Evolutionary conservation across 257 asterid species (phyloP), one percentile per base, ranked within the genome.

Genomic region (Perilla frutescens): DNA sequence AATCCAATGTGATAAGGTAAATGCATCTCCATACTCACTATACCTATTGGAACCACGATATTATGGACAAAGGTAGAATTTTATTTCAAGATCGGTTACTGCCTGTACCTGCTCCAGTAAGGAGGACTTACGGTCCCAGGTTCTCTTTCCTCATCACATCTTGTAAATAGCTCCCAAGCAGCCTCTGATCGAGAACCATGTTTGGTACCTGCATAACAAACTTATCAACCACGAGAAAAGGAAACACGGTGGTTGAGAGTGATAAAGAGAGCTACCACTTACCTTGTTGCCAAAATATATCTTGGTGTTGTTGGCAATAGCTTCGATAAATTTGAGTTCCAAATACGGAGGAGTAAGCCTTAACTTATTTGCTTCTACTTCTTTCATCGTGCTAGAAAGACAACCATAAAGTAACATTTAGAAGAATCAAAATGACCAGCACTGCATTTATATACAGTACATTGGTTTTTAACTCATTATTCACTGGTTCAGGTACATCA

Each of bases 201-300:
- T 79, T 87, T 5, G 98, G 98, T 64, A 95, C 63, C 99, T 95
- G 93, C 66, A 76, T 29, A 75, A 57, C 29, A 51, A 55, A 61
- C 20, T 85, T 50, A 36, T 80, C 66, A 84, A 70, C 77, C 55
- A 41, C 48, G 59, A 68, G 36, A 68, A 55, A 43, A 58, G 6
- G 13, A 47, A 66, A 56, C 12, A 51, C 32, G 20, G 53, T 11
- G 47, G 47, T 41, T n/a, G 53, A 72, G 64, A 62, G 64, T 4
- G 13, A 15, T n/a, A 29, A 47, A 53, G 45, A 44, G 58, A 64
- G 51, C n/a, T 11, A 2, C 6, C 34, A 44, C 77, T 39, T 71
- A 88, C 99, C 96, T 89, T 95, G 86, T 92, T 81, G n/a, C 99
- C 99, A 3, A 86, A 95, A 76, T 88, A 95, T 36, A 92, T 90